phyloP scores from a whole-genome alignment of 768 basidiomycete species.

The Agaricus bisporus region DNA sequence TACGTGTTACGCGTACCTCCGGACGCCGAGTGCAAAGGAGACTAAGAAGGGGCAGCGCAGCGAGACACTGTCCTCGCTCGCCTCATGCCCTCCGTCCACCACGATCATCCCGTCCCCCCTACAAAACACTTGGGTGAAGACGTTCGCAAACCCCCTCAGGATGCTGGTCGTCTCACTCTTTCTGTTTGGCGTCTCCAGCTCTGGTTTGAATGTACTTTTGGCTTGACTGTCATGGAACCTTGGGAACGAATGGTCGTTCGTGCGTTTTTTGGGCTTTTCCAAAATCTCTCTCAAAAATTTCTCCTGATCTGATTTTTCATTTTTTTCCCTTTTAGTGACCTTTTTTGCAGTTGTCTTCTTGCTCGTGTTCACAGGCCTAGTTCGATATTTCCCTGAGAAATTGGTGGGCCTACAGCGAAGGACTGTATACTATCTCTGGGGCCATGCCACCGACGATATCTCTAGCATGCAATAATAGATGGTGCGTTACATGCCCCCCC shows the following conservation, averaged over 20 bases:
- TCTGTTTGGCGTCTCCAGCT: slow-evolving; percentile 41
- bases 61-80: neutral
- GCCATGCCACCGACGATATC: slow-evolving; percentile 33
- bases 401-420: slow-evolving; percentile 35
- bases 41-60: too few species aligned
- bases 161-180: slow-evolving; percentile 6
- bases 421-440: slow-evolving; percentile 44
- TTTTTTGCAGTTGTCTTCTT: slow-evolving; percentile 32
- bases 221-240: slow-evolving; percentile 45
- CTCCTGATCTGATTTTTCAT: neutral
- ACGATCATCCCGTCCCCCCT: neutral
- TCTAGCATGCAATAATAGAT: neutral
- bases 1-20: too few species aligned
- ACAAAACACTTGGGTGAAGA: slow-evolving; percentile 6
- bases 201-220: slow-evolving; percentile 52
- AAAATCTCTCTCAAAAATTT: neutral
- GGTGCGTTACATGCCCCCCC: too few species aligned
- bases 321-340: slow-evolving; percentile 26
- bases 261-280: slow-evolving; percentile 11
- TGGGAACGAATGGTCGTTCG: slow-evolving; percentile 48
- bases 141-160: slow-evolving; percentile 3
- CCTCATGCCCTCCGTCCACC: neutral
- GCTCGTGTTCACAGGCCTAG: slow-evolving; percentile 33
- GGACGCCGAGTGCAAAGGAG: too few species aligned
- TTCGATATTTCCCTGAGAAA: slow-evolving; percentile 42